Conservation (phyloP, 2,329 filamentous ascomycete genomes). For the Cladophialophora bantiana region DNA sequence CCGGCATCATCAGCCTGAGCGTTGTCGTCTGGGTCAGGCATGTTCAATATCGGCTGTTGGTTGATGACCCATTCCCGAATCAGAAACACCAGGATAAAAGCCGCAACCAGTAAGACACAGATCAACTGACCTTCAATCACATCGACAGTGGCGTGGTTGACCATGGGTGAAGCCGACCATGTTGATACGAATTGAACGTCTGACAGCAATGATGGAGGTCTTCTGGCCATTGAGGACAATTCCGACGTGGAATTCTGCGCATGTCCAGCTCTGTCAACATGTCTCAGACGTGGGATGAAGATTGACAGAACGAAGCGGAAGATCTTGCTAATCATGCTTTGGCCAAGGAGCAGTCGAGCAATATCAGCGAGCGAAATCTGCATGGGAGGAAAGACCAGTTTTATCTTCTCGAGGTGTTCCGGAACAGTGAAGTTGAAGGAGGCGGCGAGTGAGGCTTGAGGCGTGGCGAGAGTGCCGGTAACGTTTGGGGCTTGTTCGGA, state of each 20-base stretch:
- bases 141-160: constrained; percentile 82
- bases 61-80: constrained; percentile 98
- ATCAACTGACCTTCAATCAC: constrained; percentile 93
- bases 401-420: constrained; percentile 29
- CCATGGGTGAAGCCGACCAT: constrained; percentile 69
- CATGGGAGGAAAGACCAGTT: constrained; percentile 31
- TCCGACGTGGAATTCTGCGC: constrained; percentile 30
- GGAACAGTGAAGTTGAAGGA: constrained; percentile 19
- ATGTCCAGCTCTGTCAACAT: not conserved
- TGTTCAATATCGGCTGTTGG: constrained; percentile 91
- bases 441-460: not conserved
- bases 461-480: constrained; percentile 8
- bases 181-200: constrained; percentile 62
- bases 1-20: constrained; percentile 26
- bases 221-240: constrained; percentile 30
- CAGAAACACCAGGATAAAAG: constrained; percentile 94
- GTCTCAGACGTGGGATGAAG: constrained; percentile 19
- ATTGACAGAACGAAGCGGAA: constrained; percentile 29
- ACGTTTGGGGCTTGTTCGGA: constrained; percentile 20
- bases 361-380: constrained; percentile 32
- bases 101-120: constrained; percentile 86
- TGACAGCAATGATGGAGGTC: constrained; percentile 62
- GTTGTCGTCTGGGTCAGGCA: constrained; percentile 64
- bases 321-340: constrained; percentile 29
- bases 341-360: constrained; percentile 26